Evolutionary conservation across 2,329 filamentous ascomycete genomes (phyloP), one percentile per base, ranked within the genome.

Genomic region (Fusarium pseudograminearum): DNA sequence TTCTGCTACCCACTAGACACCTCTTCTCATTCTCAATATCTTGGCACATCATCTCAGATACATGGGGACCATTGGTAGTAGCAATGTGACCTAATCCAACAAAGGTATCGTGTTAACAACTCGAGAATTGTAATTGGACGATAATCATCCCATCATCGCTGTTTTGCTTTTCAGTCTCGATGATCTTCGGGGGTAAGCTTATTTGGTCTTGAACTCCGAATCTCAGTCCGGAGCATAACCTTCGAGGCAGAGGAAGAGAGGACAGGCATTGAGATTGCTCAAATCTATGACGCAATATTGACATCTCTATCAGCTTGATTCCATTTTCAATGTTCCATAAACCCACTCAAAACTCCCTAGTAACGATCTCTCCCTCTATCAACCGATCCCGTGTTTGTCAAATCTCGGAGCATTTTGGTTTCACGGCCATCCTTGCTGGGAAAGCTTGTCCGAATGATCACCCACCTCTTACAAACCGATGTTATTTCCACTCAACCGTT

Each of bases 81-180:
- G 16, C 16, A 41, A 48, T 47, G 51, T 30, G 41, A 46, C 55
- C 50, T 44, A 47, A 16, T 56, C 57, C 42, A 65, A 28, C 16
- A 31, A 26, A 28, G 44, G 59, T 58, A 55, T 65, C 59, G 53
- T 69, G 38, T 69, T 73, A 38, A 36, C 54, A 73, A 72, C 44
- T 28, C n/a, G 20, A 16, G 20, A 12, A 14, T n/a, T 46, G 26
- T 73, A 50, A 72, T 73, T 73, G 71, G 71, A 42, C 33, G n/a
- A 50, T 30, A 44, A 10, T 9, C 51, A 50, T 54, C 14, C 55
- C 30, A 61, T 31, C 28, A 31, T 54, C 45, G 47, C 40, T n/a
- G 5, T 22, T 24, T 46, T 42, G 34, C 33, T 34, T 40, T 42
- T 38, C 33, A 24, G 36, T 26, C 30, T 40, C 64, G 61, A 40